A percentile compares a stretch with the other conserved stretches of the same genome.
phyloP scores from a whole-genome alignment of 345 rosid species.

The Litchi chinensis region DNA sequence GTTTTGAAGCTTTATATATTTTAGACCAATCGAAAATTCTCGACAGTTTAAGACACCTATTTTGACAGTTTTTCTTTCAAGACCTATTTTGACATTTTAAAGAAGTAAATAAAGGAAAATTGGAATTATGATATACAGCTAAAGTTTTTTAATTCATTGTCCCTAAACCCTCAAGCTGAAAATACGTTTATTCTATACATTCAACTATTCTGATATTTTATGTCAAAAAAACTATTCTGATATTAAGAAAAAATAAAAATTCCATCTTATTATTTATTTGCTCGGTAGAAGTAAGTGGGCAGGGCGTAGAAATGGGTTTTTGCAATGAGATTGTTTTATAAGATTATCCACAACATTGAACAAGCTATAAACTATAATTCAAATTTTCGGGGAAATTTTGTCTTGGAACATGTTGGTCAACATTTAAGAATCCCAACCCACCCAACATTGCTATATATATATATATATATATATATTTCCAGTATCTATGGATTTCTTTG shows the following conservation, averaged over 20 bases:
- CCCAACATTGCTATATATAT: not conserved
- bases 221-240: too few species aligned
- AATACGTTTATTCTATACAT: not conserved
- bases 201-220: too few species aligned
- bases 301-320: not conserved
- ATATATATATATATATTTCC: too few species aligned
- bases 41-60: not conserved
- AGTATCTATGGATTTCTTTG: not conserved
- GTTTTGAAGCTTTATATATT: too few species aligned
- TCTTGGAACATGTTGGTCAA: slow-evolving; percentile 19
- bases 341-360: not conserved
- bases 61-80: not conserved
- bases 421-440: slow-evolving; percentile 7
- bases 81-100: too few species aligned
- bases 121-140: too few species aligned
- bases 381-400: not conserved
- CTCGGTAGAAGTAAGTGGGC: not conserved
- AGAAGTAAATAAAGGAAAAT: too few species aligned
- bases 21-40: too few species aligned
- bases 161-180: not conserved
- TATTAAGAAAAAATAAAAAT: too few species aligned
- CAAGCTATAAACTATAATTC: not conserved
- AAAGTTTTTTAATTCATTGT: too few species aligned
- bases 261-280: too few species aligned
- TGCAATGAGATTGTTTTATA: not conserved